Percentiles rank a stretch among this genome's conserved stretches.
Evolutionary conservation across 2,329 filamentous ascomycete genomes (phyloP).

Genomic region (Monilinia vaccinii-corymbosi): DNA sequence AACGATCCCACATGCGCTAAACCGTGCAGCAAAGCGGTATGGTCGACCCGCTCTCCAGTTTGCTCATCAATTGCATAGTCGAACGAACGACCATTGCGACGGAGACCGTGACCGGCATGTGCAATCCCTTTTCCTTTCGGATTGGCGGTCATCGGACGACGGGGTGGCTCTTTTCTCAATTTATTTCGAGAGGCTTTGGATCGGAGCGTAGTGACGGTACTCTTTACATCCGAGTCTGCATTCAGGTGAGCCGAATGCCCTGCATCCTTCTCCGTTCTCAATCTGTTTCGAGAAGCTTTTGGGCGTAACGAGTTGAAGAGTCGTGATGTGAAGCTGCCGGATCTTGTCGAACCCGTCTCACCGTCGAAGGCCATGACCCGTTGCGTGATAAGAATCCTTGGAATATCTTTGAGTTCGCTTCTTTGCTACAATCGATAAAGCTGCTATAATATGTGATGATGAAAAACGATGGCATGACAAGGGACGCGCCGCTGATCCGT

Average conservation of each 20-base stretch:
- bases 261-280: not conserved
- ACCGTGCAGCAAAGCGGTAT: constrained; percentile 27
- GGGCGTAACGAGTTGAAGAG: constrained; percentile 6
- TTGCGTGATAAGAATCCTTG: not conserved
- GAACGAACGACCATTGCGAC: not conserved
- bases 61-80: constrained; percentile 19
- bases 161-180: constrained; percentile 7
- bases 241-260: not conserved
- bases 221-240: not conserved
- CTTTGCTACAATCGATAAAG: not conserved
- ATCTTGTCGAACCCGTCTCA: not conserved
- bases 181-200: constrained; percentile 2
- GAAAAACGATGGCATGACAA: not conserved
- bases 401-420: not conserved
- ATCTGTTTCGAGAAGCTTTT: constrained; percentile 1
- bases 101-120: not conserved
- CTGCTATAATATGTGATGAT: not conserved
- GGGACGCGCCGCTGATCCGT: not conserved
- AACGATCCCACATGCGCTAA: constrained; percentile 26
- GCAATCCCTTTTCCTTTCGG: not conserved
- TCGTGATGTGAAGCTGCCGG: not conserved
- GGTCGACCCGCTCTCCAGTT: constrained; percentile 27
- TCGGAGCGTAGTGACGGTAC: not conserved
- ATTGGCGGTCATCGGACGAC: not conserved
- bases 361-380: not conserved